Base-by-base conservation (phyloP, 169 alveolate species). In the Eimeria acervulina region DNA sequence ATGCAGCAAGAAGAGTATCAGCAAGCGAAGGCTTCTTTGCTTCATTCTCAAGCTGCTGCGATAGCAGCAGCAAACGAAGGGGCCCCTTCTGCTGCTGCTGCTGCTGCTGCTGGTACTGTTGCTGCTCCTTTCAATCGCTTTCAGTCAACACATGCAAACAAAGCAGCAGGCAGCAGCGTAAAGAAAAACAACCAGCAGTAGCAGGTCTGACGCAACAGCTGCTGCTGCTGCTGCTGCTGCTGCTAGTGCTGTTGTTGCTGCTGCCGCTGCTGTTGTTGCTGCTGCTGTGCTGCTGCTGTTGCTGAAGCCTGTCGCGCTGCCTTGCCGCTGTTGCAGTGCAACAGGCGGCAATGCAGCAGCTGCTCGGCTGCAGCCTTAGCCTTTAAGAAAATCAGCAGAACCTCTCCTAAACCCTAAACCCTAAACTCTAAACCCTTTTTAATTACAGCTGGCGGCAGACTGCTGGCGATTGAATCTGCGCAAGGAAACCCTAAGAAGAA, bases 351-450 rank as follows among this genome's bases (percentile, higher is more conserved):
- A 26, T 66, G 78, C 78, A n/a, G 78, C 78, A n/a, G 78, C 78
- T 66, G n/a, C 80, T 44, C 59, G 78, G 47, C 28, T 85, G 93
- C 55, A 76, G 93, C 23, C 78, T 70, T 6, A 85, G 38, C 38
- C 44, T 44, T 7, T 72, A 68, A 51, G 91, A 10, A 38, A n/a
- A n/a, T n/a, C n/a, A n/a, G n/a, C n/a, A n/a, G n/a, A 47, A 47
- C 12, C 12, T 47, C 5, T 47, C 12, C 55, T 47, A 5, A 47
- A 47, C 5, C 12, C 5, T 47, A 47, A 47, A 12, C 55, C 55
- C 5, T 47, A 47, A 47, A 12, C 55, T 12, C n/a, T n/a, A n/a
- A n/a, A n/a, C n/a, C n/a, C n/a, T n/a, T n/a, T n/a, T n/a, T n/a
- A n/a, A n/a, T n/a, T n/a, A n/a, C n/a, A n/a, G n/a, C n/a, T n/a